phyloP scores from a whole-genome alignment of 495 filamentous ascomycete species.

The Penicillium coffeae region DNA sequence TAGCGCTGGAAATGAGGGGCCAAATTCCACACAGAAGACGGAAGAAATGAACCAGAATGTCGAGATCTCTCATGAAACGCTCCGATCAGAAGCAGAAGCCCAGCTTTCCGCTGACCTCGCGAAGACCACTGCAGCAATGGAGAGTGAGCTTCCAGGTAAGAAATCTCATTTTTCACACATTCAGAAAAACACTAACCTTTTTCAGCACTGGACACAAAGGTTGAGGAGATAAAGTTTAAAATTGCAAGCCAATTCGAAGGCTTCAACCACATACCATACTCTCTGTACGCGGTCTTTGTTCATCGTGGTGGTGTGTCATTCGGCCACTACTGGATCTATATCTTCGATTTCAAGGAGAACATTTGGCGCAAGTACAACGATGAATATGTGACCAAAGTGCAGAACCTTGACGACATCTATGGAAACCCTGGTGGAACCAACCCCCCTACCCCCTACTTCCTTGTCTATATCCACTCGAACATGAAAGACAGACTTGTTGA shows the following conservation, averaged over 20 bases:
- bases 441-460: constrained; percentile 77
- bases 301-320: constrained; percentile 68
- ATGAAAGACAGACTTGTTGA: constrained; percentile 60
- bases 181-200: not conserved
- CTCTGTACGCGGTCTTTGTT: constrained; percentile 88
- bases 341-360: constrained; percentile 75
- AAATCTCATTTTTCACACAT: not conserved
- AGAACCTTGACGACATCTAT: constrained; percentile 61
- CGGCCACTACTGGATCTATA: constrained; percentile 97
- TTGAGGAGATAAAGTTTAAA: constrained; percentile 45
- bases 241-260: constrained; percentile 62
- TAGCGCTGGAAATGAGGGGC: not conserved
- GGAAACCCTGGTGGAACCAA: constrained; percentile 54
- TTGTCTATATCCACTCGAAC: constrained; percentile 73
- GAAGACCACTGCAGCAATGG: constrained; percentile 4
- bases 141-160: constrained; percentile 39
- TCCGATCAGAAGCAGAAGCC: not conserved
- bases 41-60: not conserved
- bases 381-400: constrained; percentile 67
- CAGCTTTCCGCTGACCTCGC: not conserved
- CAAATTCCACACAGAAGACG: not conserved
- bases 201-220: constrained; percentile 44
- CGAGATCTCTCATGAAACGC: not conserved
- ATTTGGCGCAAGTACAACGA: constrained; percentile 97
- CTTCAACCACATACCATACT: constrained; percentile 60